Conservation (phyloP, 768 basidiomycete genomes). For the Auricularia cornea region DNA sequence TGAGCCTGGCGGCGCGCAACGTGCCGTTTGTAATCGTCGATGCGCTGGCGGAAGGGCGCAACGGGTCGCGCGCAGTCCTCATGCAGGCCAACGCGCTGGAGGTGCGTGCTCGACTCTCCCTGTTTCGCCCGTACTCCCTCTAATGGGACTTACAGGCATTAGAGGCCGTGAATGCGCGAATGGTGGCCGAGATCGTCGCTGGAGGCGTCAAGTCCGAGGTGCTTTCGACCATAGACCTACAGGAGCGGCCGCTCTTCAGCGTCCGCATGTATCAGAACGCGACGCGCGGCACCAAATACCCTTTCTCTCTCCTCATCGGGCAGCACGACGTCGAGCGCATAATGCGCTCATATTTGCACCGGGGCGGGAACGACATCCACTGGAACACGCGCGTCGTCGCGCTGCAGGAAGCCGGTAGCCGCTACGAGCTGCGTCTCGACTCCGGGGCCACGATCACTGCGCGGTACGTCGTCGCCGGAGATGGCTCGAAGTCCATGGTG, state of each 20-base stretch:
- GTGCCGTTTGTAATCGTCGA: background rate
- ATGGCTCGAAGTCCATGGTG: background rate
- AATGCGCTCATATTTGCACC: background rate
- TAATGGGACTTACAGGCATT: background rate
- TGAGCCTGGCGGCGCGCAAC: background rate
- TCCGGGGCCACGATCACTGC: background rate
- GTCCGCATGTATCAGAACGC: background rate
- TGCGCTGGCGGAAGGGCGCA: background rate
- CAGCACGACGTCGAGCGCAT: constrained; percentile 1
- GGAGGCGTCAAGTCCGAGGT: background rate
- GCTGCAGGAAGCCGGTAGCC: background rate
- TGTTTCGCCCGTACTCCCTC: background rate
- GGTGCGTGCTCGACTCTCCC: no score
- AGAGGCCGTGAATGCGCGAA: background rate
- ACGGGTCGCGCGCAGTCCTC: background rate
- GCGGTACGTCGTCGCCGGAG: background rate
- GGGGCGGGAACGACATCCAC: background rate
- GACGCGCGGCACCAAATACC: background rate
- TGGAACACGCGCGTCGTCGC: background rate
- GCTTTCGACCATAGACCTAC: background rate
- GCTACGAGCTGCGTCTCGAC: background rate
- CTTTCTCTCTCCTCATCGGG: background rate
- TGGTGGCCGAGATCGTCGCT: background rate
- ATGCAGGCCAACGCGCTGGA: background rate
- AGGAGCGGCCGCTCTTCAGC: background rate